phyloP scores from a whole-genome alignment of 208 protist genomes.

The Trypanosoma avium region DNA sequence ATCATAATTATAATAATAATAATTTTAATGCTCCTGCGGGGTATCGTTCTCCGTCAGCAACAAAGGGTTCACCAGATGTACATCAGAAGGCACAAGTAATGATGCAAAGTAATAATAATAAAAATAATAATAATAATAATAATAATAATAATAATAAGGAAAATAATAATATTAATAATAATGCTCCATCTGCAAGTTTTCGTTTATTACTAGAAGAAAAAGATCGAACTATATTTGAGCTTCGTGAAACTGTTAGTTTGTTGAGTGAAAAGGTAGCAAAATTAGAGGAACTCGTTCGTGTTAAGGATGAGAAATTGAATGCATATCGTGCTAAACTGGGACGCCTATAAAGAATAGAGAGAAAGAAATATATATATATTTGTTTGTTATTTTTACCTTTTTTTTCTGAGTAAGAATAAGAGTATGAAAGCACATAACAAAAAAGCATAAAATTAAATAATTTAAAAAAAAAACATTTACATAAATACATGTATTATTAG shows the following conservation, averaged over 20 bases:
- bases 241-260: conserved; percentile 88
- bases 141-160: conserved; percentile 10
- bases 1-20: not conserved
- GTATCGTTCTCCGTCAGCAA: not conserved
- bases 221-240: conserved; percentile 88
- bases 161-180: conserved; percentile 13
- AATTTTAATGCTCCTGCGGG: not conserved
- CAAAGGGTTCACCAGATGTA: not conserved
- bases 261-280: conserved; percentile 93
- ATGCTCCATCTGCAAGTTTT: conserved; percentile 31
- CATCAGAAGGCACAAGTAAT: not conserved
- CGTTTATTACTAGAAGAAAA: conserved; percentile 83
- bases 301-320: conserved; percentile 96
- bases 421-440: too few relatives aligned
- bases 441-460: too few relatives aligned
- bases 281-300: conserved; percentile 93
- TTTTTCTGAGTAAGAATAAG: too few relatives aligned
- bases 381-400: too few relatives aligned
- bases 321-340: conserved; percentile 76
- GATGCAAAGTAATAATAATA: conserved; percentile 17
- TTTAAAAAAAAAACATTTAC: too few relatives aligned
- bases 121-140: conserved; percentile 1
- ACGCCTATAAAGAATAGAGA: conserved; percentile 11
- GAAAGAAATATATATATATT: not conserved
- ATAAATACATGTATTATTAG: too few relatives aligned